Evolutionary conservation across 495 filamentous ascomycete species (phyloP).

Genomic region (Penicillium cataractarum): DNA sequence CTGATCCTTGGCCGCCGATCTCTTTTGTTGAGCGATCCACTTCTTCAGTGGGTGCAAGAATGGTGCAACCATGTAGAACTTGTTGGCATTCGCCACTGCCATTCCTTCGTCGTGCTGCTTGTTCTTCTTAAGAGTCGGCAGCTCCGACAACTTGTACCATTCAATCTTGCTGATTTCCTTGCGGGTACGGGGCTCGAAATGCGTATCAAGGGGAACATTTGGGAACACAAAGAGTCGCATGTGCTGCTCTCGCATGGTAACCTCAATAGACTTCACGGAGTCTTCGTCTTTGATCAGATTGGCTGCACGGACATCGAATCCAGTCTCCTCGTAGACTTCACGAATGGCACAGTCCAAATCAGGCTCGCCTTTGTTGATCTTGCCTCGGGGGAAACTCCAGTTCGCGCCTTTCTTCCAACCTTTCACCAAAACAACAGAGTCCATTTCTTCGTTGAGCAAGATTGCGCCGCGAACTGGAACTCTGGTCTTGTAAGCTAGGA

Average conservation of each 20-base stretch:
- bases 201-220: conserved; percentile 78
- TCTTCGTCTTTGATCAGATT: conserved; percentile 69
- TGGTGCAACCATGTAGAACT: conserved; percentile 97
- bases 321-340: conserved; percentile 95
- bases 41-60: conserved; percentile 85
- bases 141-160: conserved; percentile 87
- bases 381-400: conserved; percentile 96
- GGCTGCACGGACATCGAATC: conserved; percentile 75
- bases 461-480: conserved; percentile 94
- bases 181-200: conserved; percentile 85
- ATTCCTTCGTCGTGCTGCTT: conserved; percentile 59
- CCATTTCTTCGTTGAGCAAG: conserved; percentile 87
- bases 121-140: conserved; percentile 77
- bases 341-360: conserved; percentile 90
- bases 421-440: conserved; percentile 87
- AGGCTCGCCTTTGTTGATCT: conserved; percentile 95
- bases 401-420: conserved; percentile 96
- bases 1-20: conserved; percentile 54
- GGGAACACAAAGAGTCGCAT: conserved; percentile 90
- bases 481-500: conserved; percentile 88
- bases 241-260: conserved; percentile 89
- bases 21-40: conserved; percentile 86
- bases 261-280: conserved; percentile 76
- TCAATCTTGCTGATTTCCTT: conserved; percentile 97
- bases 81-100: conserved; percentile 68